Evolutionary conservation across 176 grass and related monocot genomes (phyloP).

Genomic region (Oryza meyeriana): DNA sequence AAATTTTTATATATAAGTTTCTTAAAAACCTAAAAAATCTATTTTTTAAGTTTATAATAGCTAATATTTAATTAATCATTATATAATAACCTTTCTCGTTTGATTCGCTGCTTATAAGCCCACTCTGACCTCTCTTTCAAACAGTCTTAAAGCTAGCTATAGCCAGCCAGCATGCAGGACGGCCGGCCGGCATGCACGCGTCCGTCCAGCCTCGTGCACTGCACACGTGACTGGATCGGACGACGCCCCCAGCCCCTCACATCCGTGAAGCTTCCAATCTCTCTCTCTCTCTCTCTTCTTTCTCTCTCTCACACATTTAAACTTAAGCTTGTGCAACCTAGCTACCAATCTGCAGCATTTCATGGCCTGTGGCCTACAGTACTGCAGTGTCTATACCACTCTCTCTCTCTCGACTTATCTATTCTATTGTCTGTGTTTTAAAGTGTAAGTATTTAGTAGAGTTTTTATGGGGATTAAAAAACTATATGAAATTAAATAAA

Average conservation of each 20-base stretch:
- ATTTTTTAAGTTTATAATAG: too few relatives aligned
- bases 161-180: background rate
- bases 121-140: too few relatives aligned
- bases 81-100: too few relatives aligned
- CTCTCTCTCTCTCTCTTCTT: background rate
- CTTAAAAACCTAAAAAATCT: too few relatives aligned
- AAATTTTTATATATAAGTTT: too few relatives aligned
- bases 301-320: slow-evolving; percentile 31
- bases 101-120: too few relatives aligned
- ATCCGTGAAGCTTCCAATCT: slow-evolving; percentile 77
- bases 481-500: too few relatives aligned
- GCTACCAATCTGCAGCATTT: slow-evolving; percentile 39
- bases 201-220: slow-evolving; percentile 57
- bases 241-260: slow-evolving; percentile 13
- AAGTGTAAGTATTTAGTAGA: too few relatives aligned
- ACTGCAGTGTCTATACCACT: background rate
- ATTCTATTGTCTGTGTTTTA: too few relatives aligned
- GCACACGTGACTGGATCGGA: slow-evolving; percentile 61
- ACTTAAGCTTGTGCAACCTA: slow-evolving; percentile 46
- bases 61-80: too few relatives aligned
- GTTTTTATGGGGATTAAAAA: too few relatives aligned
- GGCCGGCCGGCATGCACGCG: background rate
- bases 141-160: too few relatives aligned
- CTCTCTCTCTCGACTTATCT: background rate
- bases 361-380: slow-evolving; percentile 34